Conservation (phyloP, 768 basidiomycete genomes). For the Nevesoporus exiguus region DNA sequence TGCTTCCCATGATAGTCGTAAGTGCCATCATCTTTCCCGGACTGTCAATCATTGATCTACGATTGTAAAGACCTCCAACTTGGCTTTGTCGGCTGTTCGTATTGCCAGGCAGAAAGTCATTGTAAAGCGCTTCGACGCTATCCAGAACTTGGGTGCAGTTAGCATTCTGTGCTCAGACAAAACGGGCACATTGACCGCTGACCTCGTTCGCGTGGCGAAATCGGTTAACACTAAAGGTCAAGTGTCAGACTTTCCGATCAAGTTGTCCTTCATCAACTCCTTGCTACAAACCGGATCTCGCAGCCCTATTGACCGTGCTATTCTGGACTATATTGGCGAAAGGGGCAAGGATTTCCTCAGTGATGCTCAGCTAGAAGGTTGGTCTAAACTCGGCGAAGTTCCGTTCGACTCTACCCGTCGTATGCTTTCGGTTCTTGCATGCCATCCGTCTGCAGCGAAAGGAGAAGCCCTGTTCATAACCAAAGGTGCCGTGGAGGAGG, state of each 20-base stretch:
- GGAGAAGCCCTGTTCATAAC: conserved; percentile 27
- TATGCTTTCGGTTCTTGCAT: conserved; percentile 34
- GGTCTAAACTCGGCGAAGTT: conserved; percentile 34
- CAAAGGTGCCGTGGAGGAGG: conserved; percentile 33
- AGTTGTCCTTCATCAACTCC: conserved; percentile 33
- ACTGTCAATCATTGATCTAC: conserved; percentile 14
- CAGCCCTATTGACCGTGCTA: conserved; percentile 35
- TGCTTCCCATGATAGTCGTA: conserved; percentile 35
- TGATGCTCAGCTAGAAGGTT: conserved; percentile 14
- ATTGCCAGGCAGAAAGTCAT: conserved; percentile 59
- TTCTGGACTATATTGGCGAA: conserved; percentile 26
- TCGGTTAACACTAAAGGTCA: conserved; percentile 23
- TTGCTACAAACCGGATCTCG: conserved; percentile 34
- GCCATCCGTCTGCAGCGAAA: conserved; percentile 12
- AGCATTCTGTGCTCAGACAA: conserved; percentile 58
- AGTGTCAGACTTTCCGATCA: conserved; percentile 22
- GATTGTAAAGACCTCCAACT: conserved; percentile 53
- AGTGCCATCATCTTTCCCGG: background rate
- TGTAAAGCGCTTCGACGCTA: conserved; percentile 58
- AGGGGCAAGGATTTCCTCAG: conserved; percentile 8
- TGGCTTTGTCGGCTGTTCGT: conserved; percentile 54
- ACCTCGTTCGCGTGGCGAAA: conserved; percentile 36
- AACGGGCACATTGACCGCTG: conserved; percentile 55
- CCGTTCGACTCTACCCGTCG: conserved; percentile 37
- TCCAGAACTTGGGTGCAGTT: conserved; percentile 60